Evolutionary conservation across 768 basidiomycete species (phyloP), one percentile per base, ranked within the genome.

Genomic region (Antrodiella citrinella): DNA sequence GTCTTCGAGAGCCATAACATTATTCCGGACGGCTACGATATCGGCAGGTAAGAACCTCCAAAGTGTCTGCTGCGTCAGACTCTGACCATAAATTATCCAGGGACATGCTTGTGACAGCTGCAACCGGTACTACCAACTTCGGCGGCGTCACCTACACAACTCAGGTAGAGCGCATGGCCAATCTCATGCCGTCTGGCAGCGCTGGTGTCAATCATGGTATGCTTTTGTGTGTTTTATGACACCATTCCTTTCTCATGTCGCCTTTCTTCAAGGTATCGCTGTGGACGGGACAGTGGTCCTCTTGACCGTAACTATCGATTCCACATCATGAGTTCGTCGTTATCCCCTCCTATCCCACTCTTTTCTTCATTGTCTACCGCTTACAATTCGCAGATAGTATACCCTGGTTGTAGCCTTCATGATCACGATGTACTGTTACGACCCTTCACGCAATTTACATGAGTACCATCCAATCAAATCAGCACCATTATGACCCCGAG

Each of bases 121-220:
- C 72, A 22, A 54, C 67, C 2, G 70, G 72, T 1, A 55, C 54
- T 20, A 72, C 65, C 1, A 63, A 51, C 43, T 74, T 70, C 39
- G 64, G 25, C 3, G 74, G 72, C 18, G 60, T 78, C 15, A 67
- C 54, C 1, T 85, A 82, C 52, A 57, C 54, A 18, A 75, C 78
- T 15, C 7, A 15, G 15, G 30, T 35, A 15, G 30, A 35, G 15
- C 74, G 74, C 45, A 43, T 84, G 20, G 75, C 74, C 2, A 79
- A 79, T 4, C 67, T 86, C 21, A 69, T 85, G 51, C 57, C 74
- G 2, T 54, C 76, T 4, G 83, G 84, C 3, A 64, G 69, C 21
- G 44, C 60, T 0, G 78, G 81, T 2, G 56, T 80, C n/a, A 77
- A 80, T 50, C 77, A 77, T 26, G 75, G 78, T 80, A 49, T n/a